Percentiles rank a stretch among this genome's conserved stretches.
These are phyloP conservation scores for Aspergillus terreus DNA, from an alignment of 2,329 filamentous ascomycete species.

Conservation along the genomic window DNA sequence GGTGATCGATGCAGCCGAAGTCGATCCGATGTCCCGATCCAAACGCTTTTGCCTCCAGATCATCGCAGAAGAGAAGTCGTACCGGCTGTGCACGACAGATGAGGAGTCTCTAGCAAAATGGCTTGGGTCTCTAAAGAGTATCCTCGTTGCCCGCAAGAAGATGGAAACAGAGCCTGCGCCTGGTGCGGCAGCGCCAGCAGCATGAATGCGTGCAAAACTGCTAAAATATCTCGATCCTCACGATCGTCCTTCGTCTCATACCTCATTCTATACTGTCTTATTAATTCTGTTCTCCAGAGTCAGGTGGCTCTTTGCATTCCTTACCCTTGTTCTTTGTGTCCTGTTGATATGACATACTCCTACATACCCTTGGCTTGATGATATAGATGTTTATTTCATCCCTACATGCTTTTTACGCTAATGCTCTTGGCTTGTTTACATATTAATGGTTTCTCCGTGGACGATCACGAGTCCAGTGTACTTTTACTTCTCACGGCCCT, in stretches of 20 bases:
- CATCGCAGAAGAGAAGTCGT: slow-evolving; percentile 87
- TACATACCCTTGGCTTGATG: slow-evolving; percentile 15
- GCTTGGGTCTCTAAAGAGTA: slow-evolving; percentile 85
- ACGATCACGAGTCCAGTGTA: no score
- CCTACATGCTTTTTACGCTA: not conserved
- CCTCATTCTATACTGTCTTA: not conserved
- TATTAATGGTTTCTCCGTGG: not conserved
- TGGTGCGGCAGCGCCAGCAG: slow-evolving; percentile 6
- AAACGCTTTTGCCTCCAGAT: slow-evolving; percentile 87
- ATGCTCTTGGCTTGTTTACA: not conserved
- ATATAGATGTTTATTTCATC: slow-evolving; percentile 7
- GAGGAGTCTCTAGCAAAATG: slow-evolving; percentile 82
- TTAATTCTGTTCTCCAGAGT: not conserved
- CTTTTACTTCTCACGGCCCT: not conserved
- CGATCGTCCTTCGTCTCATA: not conserved
- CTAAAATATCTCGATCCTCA: not conserved
- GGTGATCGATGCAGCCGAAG: slow-evolving; percentile 87
- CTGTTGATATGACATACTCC: slow-evolving; percentile 4
- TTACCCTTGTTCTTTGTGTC: not conserved
- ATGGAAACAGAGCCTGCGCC: slow-evolving; percentile 23
- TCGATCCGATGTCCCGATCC: slow-evolving; percentile 78
- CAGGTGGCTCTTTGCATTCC: not conserved
- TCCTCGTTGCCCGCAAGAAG: slow-evolving; percentile 36
- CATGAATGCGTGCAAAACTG: not conserved
- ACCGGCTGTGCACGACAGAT: slow-evolving; percentile 70